Evolutionary conservation across 2,329 filamentous ascomycete genomes (phyloP).

Genomic region (Fusarium palustre): DNA sequence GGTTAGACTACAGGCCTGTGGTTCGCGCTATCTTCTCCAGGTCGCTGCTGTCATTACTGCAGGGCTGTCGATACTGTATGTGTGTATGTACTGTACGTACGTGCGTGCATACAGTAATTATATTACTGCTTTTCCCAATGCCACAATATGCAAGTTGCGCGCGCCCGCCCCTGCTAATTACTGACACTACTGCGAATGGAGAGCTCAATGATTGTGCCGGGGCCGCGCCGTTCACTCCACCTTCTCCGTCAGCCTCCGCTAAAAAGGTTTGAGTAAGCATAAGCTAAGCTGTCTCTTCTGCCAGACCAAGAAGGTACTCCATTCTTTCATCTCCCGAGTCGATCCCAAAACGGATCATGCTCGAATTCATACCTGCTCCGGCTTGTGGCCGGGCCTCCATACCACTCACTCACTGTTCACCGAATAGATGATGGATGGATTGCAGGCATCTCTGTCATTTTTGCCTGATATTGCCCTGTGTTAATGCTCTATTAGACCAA

Average conservation of each 20-base stretch:
- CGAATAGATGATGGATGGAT: slow-evolving; percentile 9
- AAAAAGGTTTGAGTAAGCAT: slow-evolving; percentile 46
- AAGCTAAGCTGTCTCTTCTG: slow-evolving; percentile 43
- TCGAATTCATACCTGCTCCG: slow-evolving; percentile 31
- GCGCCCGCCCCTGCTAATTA: slow-evolving; percentile 24
- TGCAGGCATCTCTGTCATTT: slow-evolving; percentile 23
- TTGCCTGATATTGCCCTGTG: slow-evolving; percentile 32
- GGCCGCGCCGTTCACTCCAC: slow-evolving; percentile 42
- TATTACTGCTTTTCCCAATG: slow-evolving; percentile 17
- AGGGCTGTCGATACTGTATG: slow-evolving; percentile 25
- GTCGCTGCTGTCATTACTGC: slow-evolving; percentile 37
- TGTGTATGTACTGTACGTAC: slow-evolving; percentile 5
- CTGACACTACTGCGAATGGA: slow-evolving; percentile 26
- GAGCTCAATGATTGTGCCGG: slow-evolving; percentile 39
- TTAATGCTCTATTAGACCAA: slow-evolving; percentile 36
- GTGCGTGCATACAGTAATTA: slow-evolving; percentile 12
- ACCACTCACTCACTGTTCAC: slow-evolving; percentile 21
- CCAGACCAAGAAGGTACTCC: slow-evolving; percentile 39
- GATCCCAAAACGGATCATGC: slow-evolving; percentile 36
- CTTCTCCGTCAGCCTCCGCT: slow-evolving; percentile 41
- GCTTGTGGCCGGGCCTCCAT: slow-evolving; percentile 36
- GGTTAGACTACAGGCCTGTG: slow-evolving; percentile 25
- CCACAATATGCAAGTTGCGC: slow-evolving; percentile 23
- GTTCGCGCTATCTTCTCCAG: slow-evolving; percentile 42
- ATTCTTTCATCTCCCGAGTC: slow-evolving; percentile 43